Evolutionary conservation across 805 yeast genomes (phyloP), one percentile per base, ranked within the genome.

Genomic region (Candida succiphila): DNA sequence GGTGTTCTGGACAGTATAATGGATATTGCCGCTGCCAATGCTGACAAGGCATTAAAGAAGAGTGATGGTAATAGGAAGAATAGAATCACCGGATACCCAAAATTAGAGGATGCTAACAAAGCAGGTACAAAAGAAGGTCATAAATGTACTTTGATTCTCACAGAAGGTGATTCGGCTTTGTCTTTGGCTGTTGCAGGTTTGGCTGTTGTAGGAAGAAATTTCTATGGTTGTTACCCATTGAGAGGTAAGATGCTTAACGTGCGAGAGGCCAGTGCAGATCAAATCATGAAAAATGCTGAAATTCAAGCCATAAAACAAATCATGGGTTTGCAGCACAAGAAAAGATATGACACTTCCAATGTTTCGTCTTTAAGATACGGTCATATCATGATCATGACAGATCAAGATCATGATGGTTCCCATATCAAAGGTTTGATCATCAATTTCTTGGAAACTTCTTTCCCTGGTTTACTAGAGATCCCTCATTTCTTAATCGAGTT

Each of bases 351-450:
- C 15, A 37, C 55, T 1, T 78, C 76, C 16, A 80, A 78, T 42
- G 65, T 82, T 13, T 72, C 72, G 37, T 76, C 80, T 4, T 64
- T 92, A 41, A 75, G 98, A 54, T 92, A 92, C 52, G 98, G 98
- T 25, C 95, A 87, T 54, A 72, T 92, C 33, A 92, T 92, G 97
- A 87, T 92, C 53, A 92, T 92, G 97, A 87, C 98, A 6, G 98
- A 92, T 81, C 98, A 92, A 61, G 98, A 92, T 85, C 95, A 88
- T 47, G 98, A 92, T 69, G 98, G 98, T 40, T 82, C 95, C 14
- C 98, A 92, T 64, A 92, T 92, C 55, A 92, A 92, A 54, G 98
- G 98, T 43, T 69, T 92, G 44, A 73, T 92, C 37, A 92, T 92
- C 49, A 92, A 92, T 55, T 92, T 92, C 50, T 62, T 92, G 38